Base-by-base conservation (phyloP, 2,329 filamentous ascomycete species). In the Macrophomina pseudophaseolina region DNA sequence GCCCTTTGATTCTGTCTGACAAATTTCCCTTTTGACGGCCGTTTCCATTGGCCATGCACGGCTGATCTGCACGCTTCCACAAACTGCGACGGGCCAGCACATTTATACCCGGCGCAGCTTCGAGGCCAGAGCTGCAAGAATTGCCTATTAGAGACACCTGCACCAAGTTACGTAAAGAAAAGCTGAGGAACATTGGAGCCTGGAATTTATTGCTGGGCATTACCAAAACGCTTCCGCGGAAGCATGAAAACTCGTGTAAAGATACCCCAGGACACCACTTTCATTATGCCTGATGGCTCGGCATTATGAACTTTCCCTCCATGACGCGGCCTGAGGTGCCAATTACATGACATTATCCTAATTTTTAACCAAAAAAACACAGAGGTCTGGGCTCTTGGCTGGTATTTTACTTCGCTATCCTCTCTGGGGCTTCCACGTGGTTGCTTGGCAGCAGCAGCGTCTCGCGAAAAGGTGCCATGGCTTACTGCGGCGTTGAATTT, bases 151-250 rank as follows among this genome's bases (percentile, higher is more conserved):
- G 4, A 35, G 40, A 18, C 23, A n/a, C 28, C 14, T 48, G 56
- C 40, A 23, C 56, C 16, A 33, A 8, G 40, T 59, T 59, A 46
- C 56, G 56, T 59, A 59, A 59, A 59, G 14, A 33, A 59, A 11
- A n/a, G 38, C 7, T n/a, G 38, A 32, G 16, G 16, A 12, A 12
- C 9, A 6, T 14, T 44, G 23, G 6, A 30, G 23, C 38, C 18
- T 56, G 53, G 33, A 14, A 3, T 33, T 32, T 33, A 44, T 32
- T 32, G 54, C 54, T 59, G 23, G 54, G 54, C 23, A 59, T 59
- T 59, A 46, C 54, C 28, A 18, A 59, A 16, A 12, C 18, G 4
- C 12, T 7, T 14, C 4, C 12, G 16, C 54, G 28, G 11, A 59
- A n/a, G 38, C 18, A 18, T 23, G 5, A 32, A 18, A 42, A 1